Evolutionary conservation across 1,284 basidiomycete genomes (phyloP).

Genomic region (Melampsora americana): DNA sequence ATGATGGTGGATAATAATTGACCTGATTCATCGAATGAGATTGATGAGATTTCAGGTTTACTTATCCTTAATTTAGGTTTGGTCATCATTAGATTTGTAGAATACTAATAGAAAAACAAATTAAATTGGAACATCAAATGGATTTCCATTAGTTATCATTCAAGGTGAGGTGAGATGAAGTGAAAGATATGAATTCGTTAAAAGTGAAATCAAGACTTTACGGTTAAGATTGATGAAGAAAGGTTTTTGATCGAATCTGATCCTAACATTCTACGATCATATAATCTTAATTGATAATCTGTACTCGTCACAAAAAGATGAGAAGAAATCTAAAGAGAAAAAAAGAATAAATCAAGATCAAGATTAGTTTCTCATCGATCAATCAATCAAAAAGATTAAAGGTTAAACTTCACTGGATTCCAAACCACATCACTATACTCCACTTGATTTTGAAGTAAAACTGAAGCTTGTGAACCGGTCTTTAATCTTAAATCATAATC

Average conservation of each 20-base stretch:
- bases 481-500: conserved; percentile 10
- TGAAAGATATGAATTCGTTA: not conserved
- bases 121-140: not conserved
- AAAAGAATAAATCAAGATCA: not conserved
- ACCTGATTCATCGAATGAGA: conserved; percentile 22
- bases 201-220: not conserved
- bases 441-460: conserved; percentile 5
- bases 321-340: conserved; percentile 9
- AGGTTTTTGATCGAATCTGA: conserved; percentile 5
- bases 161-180: not conserved
- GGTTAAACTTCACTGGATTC: conserved; percentile 21
- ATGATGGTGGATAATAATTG: conserved; percentile 22
- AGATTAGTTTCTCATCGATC: not conserved
- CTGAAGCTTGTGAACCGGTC: not conserved
- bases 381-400: not conserved
- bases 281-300: conserved; percentile 6
- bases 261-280: conserved; percentile 32
- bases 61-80: conserved; percentile 8
- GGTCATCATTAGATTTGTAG: conserved; percentile 20
- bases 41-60: conserved; percentile 27
- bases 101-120: conserved; percentile 9
- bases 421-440: conserved; percentile 31
- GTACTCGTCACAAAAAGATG: conserved; percentile 36
- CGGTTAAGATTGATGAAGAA: not conserved
- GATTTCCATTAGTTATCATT: not conserved